Evolutionary conservation across 768 basidiomycete species (phyloP), one percentile per base, ranked within the genome.

Genomic region (Pleurotus tuoliensis): DNA sequence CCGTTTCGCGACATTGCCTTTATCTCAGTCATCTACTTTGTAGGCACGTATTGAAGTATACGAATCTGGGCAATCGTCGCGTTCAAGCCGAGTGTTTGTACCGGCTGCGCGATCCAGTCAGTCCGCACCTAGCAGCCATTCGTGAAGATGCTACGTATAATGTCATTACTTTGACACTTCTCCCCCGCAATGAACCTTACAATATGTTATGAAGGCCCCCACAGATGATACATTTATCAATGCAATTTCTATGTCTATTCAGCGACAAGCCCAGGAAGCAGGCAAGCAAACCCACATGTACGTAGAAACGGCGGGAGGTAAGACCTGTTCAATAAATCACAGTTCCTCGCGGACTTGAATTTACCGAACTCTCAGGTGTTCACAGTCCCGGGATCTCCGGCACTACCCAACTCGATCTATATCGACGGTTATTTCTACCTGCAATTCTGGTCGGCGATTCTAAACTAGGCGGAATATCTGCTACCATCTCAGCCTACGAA

Each of bases 291-390:
- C 79, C 2, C 82, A 88, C 63, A 80, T 94, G 77, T 98, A 88
- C 64, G 73, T 98, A 46, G 96, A 98, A 71, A 95, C 96, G 7
- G 96, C 95, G 12, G 96, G 96, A 82, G 96, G 95, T 93, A 70
- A 77, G 83, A 27, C 40, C 50, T 9, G 1, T 30, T 41, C 34
- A n/a, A 18, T 54, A n/a, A 22, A n/a, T 15, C 15, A 25, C 16
- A 48, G 18, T 57, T 27, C 52, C 18, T 45, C 55, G 43, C 57
- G 57, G 57, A 47, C 12, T 30, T 56, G 55, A 41, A 41, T 54
- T 16, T n/a, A 50, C 16, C 25, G 18, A 5, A 16, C 43, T 34
- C 37, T 0, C 67, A 96, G 94, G 95, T 39, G 90, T 96, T 9
- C 95, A 97, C 63, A 95, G 92, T 62, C 96, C 96, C 0, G 84